Evolutionary conservation across 305 asterid genomes (phyloP).

Genomic region (Fraxinus velutina): DNA sequence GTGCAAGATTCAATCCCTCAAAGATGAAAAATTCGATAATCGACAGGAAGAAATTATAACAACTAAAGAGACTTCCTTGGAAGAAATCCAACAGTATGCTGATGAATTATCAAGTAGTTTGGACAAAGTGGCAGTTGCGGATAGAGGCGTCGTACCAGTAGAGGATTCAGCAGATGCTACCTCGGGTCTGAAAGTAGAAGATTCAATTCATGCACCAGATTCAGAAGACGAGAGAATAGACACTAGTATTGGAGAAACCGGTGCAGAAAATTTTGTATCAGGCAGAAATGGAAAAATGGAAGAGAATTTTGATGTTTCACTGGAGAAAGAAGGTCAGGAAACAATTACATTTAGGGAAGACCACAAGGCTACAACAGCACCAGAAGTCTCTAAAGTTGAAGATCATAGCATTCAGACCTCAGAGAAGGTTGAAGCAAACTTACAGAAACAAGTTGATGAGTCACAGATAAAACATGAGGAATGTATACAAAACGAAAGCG

Average conservation of each 20-base stretch:
- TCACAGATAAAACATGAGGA: slow-evolving; percentile 26
- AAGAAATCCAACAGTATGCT: slow-evolving; percentile 22
- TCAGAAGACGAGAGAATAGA: slow-evolving; percentile 2
- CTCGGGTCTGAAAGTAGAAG: slow-evolving; percentile 4
- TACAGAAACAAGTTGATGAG: slow-evolving; percentile 25
- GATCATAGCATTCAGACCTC: slow-evolving; percentile 5
- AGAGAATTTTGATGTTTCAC: not conserved
- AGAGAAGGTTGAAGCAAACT: slow-evolving; percentile 23
- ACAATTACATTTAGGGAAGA: not conserved
- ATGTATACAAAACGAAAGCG: slow-evolving; percentile 21
- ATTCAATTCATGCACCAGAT: not conserved
- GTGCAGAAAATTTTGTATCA: not conserved
- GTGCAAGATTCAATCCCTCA: slow-evolving; percentile 22
- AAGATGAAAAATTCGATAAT: slow-evolving; percentile 24
- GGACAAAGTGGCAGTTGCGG: slow-evolving; percentile 13
- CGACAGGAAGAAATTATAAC: slow-evolving; percentile 18
- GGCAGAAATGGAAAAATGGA: not conserved
- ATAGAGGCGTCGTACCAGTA: slow-evolving; percentile 5
- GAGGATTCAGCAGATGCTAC: not conserved
- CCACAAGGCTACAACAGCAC: not conserved
- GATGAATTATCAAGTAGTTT: slow-evolving; percentile 21
- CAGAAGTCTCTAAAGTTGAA: slow-evolving; percentile 21
- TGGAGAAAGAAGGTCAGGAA: slow-evolving; percentile 12
- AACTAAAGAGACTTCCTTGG: slow-evolving; percentile 11
- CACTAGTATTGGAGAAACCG: not conserved